Evolutionary conservation across 2,329 filamentous ascomycete species (phyloP), one percentile per base, ranked within the genome.

Genomic region (Neopestalotiopsis rosae): DNA sequence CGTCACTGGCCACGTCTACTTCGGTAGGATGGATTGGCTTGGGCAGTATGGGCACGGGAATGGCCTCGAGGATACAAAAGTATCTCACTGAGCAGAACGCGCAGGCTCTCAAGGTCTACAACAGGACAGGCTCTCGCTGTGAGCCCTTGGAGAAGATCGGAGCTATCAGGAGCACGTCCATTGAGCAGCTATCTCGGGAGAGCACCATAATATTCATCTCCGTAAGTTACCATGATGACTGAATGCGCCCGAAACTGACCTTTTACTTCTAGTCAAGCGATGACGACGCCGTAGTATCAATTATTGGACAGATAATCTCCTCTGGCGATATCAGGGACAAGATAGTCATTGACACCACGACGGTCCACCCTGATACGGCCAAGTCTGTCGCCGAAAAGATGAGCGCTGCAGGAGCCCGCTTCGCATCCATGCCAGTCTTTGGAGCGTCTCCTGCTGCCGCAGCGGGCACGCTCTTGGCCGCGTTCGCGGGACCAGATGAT

Each of bases 1-100:
- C 57, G 2, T 12, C 24, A 34, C 57, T 9, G 3, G 20, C 45
- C 59, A 20, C 32, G 32, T 10, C 34, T 7, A 38, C 6, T 7
- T 7, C 62, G 17, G 42, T 52, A 49, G 70, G 69, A 20, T 76
- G 72, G 72, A 71, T 74, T 49, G 85, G 85, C 4, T 80, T 87
- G 0, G 85, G 86, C 1, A 87, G 84, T 0, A 87, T 87, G 85
- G 86, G 86, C 1, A 75, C 81, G 0, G 77, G 75, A 1, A 88
- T 88, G 86, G 82, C 85, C 1, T 76, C 74, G 6, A 87, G 87
- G 68, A 77, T 87, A 0, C 85, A 87, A 56, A 81, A 77, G 32
- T 75, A 86, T 64, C 69, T 86, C 0, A 68, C 61, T 1, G 67
- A 70, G 5, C 71, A 67, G 6, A 63, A 66, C 1, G 65, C 72